Conservation (phyloP, 2,329 filamentous ascomycete species). For the Chalara sp. region DNA sequence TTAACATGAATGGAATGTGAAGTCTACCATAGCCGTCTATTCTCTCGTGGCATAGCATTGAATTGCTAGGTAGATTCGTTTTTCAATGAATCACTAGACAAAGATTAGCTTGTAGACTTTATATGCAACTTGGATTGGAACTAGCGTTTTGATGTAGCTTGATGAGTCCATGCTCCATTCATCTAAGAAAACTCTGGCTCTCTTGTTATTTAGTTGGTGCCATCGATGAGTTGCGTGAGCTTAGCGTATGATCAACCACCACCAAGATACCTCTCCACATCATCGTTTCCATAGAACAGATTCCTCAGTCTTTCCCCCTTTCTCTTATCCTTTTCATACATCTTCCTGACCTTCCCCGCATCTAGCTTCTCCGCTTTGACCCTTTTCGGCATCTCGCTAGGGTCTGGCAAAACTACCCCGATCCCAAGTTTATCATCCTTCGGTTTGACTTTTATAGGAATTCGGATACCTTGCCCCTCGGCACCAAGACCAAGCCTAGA, state of each 20-base stretch:
- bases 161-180: no score
- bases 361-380: constrained; percentile 48
- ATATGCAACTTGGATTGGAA: no score
- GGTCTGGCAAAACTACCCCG: constrained; percentile 43
- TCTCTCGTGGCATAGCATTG: no score
- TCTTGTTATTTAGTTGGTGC: no score
- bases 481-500: constrained; percentile 65
- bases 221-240: no score
- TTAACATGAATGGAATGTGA: no score
- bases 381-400: constrained; percentile 29
- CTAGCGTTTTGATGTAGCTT: no score
- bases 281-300: constrained; percentile 69
- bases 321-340: constrained; percentile 54
- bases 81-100: no score
- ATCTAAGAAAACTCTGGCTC: no score
- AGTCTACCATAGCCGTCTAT: no score
- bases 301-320: constrained; percentile 57
- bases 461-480: constrained; percentile 60
- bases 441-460: constrained; percentile 61
- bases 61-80: no score
- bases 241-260: neutral
- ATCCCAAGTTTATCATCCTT: constrained; percentile 74
- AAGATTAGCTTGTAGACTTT: no score
- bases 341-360: constrained; percentile 62
- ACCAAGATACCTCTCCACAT: constrained; percentile 60